These are phyloP conservation scores for Mycena albidolilacea DNA, from an alignment of 768 basidiomycete genomes.

Conservation along the genomic window DNA sequence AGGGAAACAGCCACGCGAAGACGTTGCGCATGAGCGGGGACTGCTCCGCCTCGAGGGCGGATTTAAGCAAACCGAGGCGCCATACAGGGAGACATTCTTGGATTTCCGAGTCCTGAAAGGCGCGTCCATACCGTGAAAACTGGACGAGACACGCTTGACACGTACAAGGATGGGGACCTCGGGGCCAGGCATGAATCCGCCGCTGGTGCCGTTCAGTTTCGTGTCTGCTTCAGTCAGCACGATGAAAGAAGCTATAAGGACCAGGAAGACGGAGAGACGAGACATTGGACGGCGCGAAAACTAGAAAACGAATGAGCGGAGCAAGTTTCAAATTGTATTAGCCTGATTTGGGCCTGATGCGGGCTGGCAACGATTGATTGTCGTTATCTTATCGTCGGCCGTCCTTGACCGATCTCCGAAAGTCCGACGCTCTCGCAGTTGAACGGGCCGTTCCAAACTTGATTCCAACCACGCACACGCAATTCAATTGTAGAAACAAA, in stretches of 20 bases:
- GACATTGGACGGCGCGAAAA: constrained; percentile 18
- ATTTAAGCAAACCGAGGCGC: constrained; percentile 71
- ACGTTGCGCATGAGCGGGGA: constrained; percentile 86
- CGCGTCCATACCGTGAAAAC: neutral
- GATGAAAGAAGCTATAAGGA: constrained; percentile 9
- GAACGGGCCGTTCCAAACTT: too few relatives aligned
- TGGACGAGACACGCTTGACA: constrained; percentile 1
- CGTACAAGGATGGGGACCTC: constrained; percentile 34
- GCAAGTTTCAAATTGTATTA: neutral
- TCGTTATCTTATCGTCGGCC: too few relatives aligned
- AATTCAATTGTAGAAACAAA: too few relatives aligned
- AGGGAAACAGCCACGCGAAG: constrained; percentile 89
- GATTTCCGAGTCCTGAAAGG: constrained; percentile 19
- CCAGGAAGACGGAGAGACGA: constrained; percentile 12
- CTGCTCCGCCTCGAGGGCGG: constrained; percentile 70
- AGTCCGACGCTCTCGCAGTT: too few relatives aligned
- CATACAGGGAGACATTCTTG: constrained; percentile 36
- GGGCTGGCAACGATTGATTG: too few relatives aligned
- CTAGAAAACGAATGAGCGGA: constrained; percentile 10
- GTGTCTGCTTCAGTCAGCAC: constrained; percentile 16
- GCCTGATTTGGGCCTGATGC: neutral
- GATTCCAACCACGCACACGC: too few relatives aligned
- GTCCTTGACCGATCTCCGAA: too few relatives aligned
- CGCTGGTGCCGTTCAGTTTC: neutral
- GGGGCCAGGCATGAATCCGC: constrained; percentile 35